Base-by-base conservation (phyloP, 2,329 filamentous ascomycete genomes). In the Verticillium nonalfalfae region DNA sequence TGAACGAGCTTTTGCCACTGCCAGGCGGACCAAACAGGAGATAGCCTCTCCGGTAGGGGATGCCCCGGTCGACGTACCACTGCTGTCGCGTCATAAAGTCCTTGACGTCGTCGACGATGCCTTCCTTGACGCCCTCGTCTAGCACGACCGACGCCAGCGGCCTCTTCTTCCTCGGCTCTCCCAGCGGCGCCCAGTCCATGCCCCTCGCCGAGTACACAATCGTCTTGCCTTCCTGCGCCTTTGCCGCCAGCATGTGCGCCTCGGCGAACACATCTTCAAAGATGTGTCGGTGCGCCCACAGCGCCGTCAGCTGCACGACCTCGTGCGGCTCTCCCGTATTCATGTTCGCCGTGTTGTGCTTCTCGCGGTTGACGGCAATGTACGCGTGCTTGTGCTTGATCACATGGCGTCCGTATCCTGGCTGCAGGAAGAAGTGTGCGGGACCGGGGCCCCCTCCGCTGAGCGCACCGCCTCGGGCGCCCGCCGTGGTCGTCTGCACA, bases 31-130 rank as follows among this genome's bases (percentile, higher is more conserved):
- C 93, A 69, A 95, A 92, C 0, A 97, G 82, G 7, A 97, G 81
- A 71, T 97, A 97, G 0, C 93, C 94, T 61, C 93, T 82, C 18
- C 93, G 86, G 70, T 97, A 97, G 0, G 94, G 94, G 65, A 97
- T 96, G 2, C 93, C 94, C n/a, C 94, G 88, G 69, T 97, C 92
- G 58, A 93, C 85, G 71, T 97, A 97, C 93, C 94, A 97, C 66
- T 89, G 85, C 62, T 90, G 86, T 40, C 90, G 88, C 1, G 79
- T 78, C 59, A 97, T 79, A 69, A 97, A 97, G 67, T 95, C 91
- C 69, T 86, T 84, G 9, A 97, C 89, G 69, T 97, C 94, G 36
- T 80, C 82, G 4, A 96, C 85, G 40, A 97, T 88, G 56, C 82
- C 79, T 72, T 96, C 91, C 70, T 93, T 91, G 59, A 98, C 85